Conservation (phyloP, 1,284 basidiomycete genomes). For the Leccinum huronense region DNA sequence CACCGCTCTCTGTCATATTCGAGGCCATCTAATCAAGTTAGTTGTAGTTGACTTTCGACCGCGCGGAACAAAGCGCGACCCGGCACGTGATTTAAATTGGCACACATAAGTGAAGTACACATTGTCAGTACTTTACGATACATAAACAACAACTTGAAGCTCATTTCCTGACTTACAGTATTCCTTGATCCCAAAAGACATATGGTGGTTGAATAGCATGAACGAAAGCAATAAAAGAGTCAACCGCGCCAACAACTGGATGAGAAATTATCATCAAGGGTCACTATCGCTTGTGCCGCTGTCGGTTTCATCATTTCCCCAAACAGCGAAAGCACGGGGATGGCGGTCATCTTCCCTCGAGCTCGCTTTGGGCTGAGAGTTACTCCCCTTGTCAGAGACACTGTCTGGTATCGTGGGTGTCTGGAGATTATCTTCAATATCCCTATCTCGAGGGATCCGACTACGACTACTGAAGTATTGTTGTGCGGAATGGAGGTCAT, state of each 20-base stretch:
- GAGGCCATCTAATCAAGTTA: background rate
- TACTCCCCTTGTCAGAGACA: conserved; percentile 36
- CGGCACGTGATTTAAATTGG: conserved; percentile 19
- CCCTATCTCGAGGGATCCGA: conserved; percentile 53
- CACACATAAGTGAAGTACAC: background rate
- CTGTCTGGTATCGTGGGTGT: conserved; percentile 60
- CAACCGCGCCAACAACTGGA: background rate
- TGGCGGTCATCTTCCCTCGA: conserved; percentile 41
- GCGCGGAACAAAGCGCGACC: conserved; percentile 4
- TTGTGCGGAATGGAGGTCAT: conserved; percentile 50
- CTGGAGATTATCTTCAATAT: conserved; percentile 51
- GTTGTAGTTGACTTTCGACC: background rate
- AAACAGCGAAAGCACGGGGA: conserved; percentile 72
- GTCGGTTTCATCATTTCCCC: conserved; percentile 86
- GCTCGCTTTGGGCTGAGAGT: conserved; percentile 38
- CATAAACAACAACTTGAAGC: background rate
- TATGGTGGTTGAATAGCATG: conserved; percentile 2
- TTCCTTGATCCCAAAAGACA: conserved; percentile 3
- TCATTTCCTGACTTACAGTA: background rate
- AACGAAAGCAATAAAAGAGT: conserved; percentile 2
- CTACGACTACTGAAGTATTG: conserved; percentile 47
- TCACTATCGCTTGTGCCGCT: conserved; percentile 77
- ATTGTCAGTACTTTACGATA: background rate
- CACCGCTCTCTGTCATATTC: conserved; percentile 16
- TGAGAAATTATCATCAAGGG: conserved; percentile 15